These are phyloP conservation scores for Platismatia glauca DNA, from an alignment of 495 filamentous ascomycete species.

Conservation along the genomic window DNA sequence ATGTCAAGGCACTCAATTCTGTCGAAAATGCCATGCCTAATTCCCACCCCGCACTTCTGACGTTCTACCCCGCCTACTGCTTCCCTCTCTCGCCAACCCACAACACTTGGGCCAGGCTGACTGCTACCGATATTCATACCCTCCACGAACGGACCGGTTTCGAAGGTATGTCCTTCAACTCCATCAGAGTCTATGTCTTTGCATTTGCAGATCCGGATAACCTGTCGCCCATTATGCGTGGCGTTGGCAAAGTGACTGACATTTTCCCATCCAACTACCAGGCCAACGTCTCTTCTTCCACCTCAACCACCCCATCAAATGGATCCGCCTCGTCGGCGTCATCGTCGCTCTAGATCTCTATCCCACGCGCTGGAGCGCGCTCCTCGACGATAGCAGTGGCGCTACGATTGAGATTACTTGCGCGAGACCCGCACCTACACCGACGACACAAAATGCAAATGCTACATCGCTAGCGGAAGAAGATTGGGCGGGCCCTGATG, in stretches of 20 bases:
- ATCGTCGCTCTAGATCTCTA: slow-evolving; percentile 69
- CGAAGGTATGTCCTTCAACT: slow-evolving; percentile 44
- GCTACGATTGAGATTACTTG: slow-evolving; percentile 54
- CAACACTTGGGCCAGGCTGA: slow-evolving; percentile 73
- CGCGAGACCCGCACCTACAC: slow-evolving; percentile 18
- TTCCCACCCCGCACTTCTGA: slow-evolving; percentile 16
- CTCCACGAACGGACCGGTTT: slow-evolving; percentile 53
- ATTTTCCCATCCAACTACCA: slow-evolving; percentile 23
- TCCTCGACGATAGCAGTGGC: slow-evolving; percentile 82
- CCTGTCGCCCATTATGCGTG: neutral
- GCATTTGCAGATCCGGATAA: neutral
- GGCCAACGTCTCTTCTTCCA: slow-evolving; percentile 69
- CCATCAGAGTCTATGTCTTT: neutral
- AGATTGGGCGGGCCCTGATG: neutral
- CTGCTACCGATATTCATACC: slow-evolving; percentile 55
- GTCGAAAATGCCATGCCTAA: slow-evolving; percentile 24
- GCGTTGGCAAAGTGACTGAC: neutral
- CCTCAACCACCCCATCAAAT: slow-evolving; percentile 84
- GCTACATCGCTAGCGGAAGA: slow-evolving; percentile 3
- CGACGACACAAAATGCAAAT: slow-evolving; percentile 7
- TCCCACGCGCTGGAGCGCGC: slow-evolving; percentile 50
- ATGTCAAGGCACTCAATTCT: neutral
- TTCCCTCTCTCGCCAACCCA: slow-evolving; percentile 77
- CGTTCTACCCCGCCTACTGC: slow-evolving; percentile 76
- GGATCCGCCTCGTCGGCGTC: slow-evolving; percentile 65